phyloP scores from a whole-genome alignment of 108 stramenopile genomes.

The Cyclotella cryptica region DNA sequence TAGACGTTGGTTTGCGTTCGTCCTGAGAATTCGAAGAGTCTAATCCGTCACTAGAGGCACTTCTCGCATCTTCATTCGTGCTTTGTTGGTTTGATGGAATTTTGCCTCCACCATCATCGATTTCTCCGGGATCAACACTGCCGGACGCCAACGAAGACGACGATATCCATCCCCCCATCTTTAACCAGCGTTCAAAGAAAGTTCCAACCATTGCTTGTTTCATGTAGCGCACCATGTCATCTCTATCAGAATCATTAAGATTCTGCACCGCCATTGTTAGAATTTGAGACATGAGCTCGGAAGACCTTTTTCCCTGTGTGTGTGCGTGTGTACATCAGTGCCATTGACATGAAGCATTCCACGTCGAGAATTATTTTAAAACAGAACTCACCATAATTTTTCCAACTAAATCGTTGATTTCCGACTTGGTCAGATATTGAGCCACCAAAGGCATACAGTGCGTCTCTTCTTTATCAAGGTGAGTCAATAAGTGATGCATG shows the following conservation, averaged over 20 bases:
- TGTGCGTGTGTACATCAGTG: background rate
- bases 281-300: constrained; percentile 87
- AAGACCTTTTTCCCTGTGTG: constrained; percentile 69
- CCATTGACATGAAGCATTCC: background rate
- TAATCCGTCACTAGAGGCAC: background rate
- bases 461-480: constrained; percentile 90
- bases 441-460: constrained; percentile 90
- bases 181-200: constrained; percentile 91
- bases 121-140: constrained; percentile 4
- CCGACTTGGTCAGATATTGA: constrained; percentile 79
- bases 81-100: constrained; percentile 9
- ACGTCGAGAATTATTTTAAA: background rate
- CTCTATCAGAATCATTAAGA: constrained; percentile 72
- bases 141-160: constrained; percentile 1
- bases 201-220: constrained; percentile 92
- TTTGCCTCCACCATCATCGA: constrained; percentile 21
- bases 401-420: constrained; percentile 89
- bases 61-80: background rate
- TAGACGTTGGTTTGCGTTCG: background rate
- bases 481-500: constrained; percentile 73
- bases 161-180: constrained; percentile 81
- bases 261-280: constrained; percentile 94
- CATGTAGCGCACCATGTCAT: constrained; percentile 91
- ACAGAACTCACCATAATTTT: constrained; percentile 72
- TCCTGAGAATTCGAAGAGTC: background rate